phyloP scores from a whole-genome alignment of 306 rosid genomes.

The Glycine soja region DNA sequence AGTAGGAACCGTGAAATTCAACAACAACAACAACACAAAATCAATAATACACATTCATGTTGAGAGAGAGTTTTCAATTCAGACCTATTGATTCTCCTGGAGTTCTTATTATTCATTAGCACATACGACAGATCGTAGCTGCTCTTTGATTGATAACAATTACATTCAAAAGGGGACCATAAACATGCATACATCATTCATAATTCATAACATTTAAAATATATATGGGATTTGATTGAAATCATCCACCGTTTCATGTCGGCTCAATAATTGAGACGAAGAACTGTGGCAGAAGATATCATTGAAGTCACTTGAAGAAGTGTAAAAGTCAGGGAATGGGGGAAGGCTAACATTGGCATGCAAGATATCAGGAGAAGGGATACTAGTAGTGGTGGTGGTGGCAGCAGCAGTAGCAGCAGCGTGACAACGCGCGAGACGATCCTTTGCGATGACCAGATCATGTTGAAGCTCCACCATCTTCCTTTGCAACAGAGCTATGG shows the following conservation, averaged over 20 bases:
- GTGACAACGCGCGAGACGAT: conserved; percentile 76
- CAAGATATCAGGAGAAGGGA: conserved; percentile 36
- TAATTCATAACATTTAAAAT: conserved; percentile 39
- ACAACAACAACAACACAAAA: conserved; percentile 10
- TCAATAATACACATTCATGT: conserved; percentile 32
- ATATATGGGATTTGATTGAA: conserved; percentile 67
- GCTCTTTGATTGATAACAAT: conserved; percentile 33
- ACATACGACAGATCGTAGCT: conserved; percentile 28
- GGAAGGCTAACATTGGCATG: neutral
- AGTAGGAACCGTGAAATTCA: conserved; percentile 41
- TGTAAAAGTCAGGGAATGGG: conserved; percentile 55
- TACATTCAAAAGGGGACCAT: conserved; percentile 31
- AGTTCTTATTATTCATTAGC: conserved; percentile 41
- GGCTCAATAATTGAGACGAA: conserved; percentile 56
- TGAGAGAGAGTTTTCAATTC: conserved; percentile 1
- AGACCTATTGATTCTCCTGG: neutral
- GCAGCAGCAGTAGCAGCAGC: conserved; percentile 27
- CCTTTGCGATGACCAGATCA: conserved; percentile 79
- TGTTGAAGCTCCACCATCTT: conserved; percentile 82
- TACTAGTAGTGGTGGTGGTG: neutral
- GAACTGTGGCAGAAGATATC: conserved; percentile 55
- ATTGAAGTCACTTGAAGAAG: conserved; percentile 57
- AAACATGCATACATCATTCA: neutral
- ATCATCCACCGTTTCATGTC: conserved; percentile 59
- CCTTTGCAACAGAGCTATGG: conserved; percentile 74